Conservation (phyloP, 1,284 basidiomycete genomes). For the Blastosporella zonata region DNA sequence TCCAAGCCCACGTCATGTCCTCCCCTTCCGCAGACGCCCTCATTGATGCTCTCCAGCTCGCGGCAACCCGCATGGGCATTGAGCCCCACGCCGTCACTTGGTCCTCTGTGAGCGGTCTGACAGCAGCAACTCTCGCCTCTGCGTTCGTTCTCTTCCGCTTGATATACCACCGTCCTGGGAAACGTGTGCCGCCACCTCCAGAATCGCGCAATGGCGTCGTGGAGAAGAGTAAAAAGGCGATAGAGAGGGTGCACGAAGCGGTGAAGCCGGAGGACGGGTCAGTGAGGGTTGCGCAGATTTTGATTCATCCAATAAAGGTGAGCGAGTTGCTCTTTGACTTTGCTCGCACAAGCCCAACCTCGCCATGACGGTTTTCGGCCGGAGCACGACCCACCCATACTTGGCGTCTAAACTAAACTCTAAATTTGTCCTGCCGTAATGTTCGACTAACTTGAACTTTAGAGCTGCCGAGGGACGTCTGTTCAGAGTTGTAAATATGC, state of each 20-base stretch:
- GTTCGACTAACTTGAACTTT: neutral
- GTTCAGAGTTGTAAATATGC: conserved; percentile 53
- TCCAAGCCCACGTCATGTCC: conserved; percentile 1
- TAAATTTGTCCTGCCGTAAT: neutral
- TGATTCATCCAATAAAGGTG: conserved; percentile 20
- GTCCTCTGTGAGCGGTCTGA: conserved; percentile 6
- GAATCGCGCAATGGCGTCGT: neutral
- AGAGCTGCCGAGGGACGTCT: conserved; percentile 68
- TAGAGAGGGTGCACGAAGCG: conserved; percentile 7
- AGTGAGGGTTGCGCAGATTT: conserved; percentile 18
- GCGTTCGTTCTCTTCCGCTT: conserved; percentile 12
- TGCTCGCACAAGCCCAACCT: too few species aligned
- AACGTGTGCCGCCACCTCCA: neutral
- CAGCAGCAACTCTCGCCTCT: conserved; percentile 7
- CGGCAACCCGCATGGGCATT: conserved; percentile 5
- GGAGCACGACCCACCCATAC: neutral
- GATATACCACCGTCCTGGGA: conserved; percentile 3
- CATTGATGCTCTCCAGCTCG: conserved; percentile 13
- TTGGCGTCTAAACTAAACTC: neutral
- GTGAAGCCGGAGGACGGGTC: conserved; percentile 17
- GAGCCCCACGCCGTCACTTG: conserved; percentile 8
- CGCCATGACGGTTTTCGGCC: neutral
- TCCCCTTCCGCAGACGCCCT: conserved; percentile 5
- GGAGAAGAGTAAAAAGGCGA: neutral
- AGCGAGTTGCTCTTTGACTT: neutral